Percentiles rank a stretch among this genome's conserved stretches.
phyloP scores from a whole-genome alignment of 1,284 basidiomycete species.

The Trametes hirsuta region DNA sequence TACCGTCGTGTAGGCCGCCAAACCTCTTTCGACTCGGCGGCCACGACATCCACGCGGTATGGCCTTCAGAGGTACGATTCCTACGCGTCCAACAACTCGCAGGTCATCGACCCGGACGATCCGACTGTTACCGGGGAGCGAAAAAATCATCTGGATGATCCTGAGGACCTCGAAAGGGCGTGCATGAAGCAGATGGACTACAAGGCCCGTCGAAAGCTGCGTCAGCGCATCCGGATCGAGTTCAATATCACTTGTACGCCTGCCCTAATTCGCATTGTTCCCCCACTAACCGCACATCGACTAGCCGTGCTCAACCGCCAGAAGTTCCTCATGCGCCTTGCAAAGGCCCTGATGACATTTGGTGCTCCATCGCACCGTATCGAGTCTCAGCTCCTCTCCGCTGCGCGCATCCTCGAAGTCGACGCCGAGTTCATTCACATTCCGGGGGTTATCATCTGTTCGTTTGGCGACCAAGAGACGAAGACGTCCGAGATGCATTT shows the following conservation, averaged over 20 bases:
- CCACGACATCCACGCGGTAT: conserved; percentile 11
- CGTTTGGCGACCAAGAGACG: conserved; percentile 79
- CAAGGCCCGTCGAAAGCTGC: conserved; percentile 62
- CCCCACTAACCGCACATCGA: neutral
- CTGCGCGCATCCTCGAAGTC: conserved; percentile 81
- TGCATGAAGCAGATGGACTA: conserved; percentile 66
- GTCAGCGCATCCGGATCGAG: conserved; percentile 64
- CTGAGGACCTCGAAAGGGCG: conserved; percentile 61
- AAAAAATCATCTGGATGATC: conserved; percentile 52
- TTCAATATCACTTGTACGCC: conserved; percentile 69
- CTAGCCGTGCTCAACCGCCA: conserved; percentile 61
- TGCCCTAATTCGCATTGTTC: neutral
- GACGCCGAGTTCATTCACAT: conserved; percentile 83
- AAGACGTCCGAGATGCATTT: conserved; percentile 84
- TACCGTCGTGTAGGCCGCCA: conserved; percentile 1
- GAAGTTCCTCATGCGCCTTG: conserved; percentile 64
- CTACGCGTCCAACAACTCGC: conserved; percentile 23
- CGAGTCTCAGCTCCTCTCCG: conserved; percentile 70
- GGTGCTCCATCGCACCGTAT: conserved; percentile 76
- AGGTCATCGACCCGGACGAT: conserved; percentile 38
- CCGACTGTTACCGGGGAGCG: conserved; percentile 35
- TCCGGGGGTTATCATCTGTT: conserved; percentile 81
- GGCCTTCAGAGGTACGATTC: conserved; percentile 19
- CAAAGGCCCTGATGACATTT: conserved; percentile 67
- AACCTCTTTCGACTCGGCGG: conserved; percentile 16